phyloP scores from a whole-genome alignment of 352 stramenopile genomes.

The Globisporangium paroecandrum region DNA sequence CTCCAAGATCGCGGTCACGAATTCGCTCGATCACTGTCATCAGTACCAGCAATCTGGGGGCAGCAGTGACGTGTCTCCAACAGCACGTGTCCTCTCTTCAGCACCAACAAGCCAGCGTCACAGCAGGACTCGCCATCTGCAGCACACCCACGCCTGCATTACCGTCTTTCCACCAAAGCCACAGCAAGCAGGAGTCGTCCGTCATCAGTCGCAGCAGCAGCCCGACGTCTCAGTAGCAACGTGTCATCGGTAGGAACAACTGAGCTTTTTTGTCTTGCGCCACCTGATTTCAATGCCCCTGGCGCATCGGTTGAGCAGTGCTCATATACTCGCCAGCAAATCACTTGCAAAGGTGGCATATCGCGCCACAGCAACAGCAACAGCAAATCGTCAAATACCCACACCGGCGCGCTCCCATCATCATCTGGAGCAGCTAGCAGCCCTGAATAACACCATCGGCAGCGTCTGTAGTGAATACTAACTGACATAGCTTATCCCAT shows the following conservation, averaged over 20 bases:
- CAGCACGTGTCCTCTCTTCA: background rate
- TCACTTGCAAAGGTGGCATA: background rate
- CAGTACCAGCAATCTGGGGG: background rate
- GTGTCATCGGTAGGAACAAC: background rate
- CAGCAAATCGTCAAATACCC: too few relatives aligned
- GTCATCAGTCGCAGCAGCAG: background rate
- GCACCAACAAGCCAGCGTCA: background rate
- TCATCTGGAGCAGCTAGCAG: too few relatives aligned
- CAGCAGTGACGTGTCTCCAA: background rate
- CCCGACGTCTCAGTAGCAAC: background rate
- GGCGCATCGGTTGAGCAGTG: background rate
- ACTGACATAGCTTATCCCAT: too few relatives aligned
- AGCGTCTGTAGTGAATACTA: too few relatives aligned
- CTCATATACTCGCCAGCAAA: background rate
- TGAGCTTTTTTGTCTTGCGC: background rate
- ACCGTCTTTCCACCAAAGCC: background rate
- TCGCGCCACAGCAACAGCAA: too few relatives aligned
- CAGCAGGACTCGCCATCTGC: background rate
- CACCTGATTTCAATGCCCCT: background rate
- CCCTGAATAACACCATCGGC: too few relatives aligned
- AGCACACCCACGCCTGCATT: background rate
- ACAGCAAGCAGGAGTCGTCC: background rate
- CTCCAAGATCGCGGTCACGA: background rate
- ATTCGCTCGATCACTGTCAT: background rate
- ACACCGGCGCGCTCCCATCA: too few relatives aligned